Base-by-base conservation (phyloP, 139 green algal genomes). In the Closterium sp. region DNA sequence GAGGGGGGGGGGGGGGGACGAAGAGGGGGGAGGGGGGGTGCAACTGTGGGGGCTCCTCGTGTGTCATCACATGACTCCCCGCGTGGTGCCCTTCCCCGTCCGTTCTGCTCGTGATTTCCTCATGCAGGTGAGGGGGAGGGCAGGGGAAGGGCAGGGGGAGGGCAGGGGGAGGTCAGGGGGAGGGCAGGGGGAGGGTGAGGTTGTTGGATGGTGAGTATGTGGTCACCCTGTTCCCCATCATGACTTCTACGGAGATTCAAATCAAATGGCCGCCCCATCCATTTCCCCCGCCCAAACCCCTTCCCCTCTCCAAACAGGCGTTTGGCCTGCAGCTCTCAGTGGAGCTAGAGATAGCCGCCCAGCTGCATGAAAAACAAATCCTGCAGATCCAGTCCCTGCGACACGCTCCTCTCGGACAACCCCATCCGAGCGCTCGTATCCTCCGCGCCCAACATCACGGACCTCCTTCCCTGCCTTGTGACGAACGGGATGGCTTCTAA, bases 381-480 rank as follows among this genome's bases (percentile, higher is more conserved):
- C 62, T 79, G 11, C 62, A 79, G 11, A 79, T 79, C 17, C 62
- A 79, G 11, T 79, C 62, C 5, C 1, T 79, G 62, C 62, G 17
- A 79, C 38, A 50, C 38, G 4, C 38, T 50, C 5, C 38, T 50
- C 38, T 17, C 38, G 38, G 38, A 50, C 62, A 79, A 79, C 17
- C 62, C 62, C 62, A 27, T 79, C 62, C 62, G 62, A 6, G 92
- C 88, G 79, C 92, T 94, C 62, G 88, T 94, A 1, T 90, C 87
- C 28, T 32, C 27, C 79, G 24, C 79, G 24, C 79, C 27, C 79
- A 30, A 86, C 27, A 28, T 86, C 24, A n/a, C 13, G 88, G 92
- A 94, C 32, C 90, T 93, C 28, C 29, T 94, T 21, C 89, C 89
- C n/a, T 94, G 92, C 89, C 88, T 90, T 29, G 92, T n/a, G 34